Percentiles rank a stretch among this genome's conserved stretches.
Evolutionary conservation across 257 asterid species (phyloP).

Genomic region (Verbena officinalis): DNA sequence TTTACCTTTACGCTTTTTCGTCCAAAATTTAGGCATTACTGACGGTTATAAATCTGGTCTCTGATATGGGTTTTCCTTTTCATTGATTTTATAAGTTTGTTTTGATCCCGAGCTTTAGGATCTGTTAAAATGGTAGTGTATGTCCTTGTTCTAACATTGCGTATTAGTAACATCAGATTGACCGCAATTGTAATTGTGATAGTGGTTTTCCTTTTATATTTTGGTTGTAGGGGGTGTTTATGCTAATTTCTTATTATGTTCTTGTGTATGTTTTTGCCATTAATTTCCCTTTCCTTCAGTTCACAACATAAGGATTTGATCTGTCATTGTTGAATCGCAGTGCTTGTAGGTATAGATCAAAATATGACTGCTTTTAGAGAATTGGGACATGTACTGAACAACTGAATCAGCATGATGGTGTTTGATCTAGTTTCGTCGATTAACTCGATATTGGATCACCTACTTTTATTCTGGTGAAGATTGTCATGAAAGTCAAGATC

Average conservation of each 20-base stretch:
- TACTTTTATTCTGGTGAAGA: no score
- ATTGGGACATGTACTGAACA: no score
- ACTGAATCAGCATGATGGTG: no score
- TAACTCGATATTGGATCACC: no score
- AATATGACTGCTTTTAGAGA: neutral
- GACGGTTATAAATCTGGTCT: constrained; percentile 11
- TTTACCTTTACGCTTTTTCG: neutral
- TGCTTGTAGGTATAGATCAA: neutral
- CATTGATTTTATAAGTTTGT: neutral
- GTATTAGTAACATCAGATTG: neutral
- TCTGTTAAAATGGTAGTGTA: constrained; percentile 18
- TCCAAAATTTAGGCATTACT: constrained; percentile 21
- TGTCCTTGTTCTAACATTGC: no score
- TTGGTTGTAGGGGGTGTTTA: constrained; percentile 17
- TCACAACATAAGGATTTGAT: neutral
- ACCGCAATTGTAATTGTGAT: neutral
- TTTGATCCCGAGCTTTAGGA: constrained; percentile 12
- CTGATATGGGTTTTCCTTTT: no score
- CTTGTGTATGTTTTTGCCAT: neutral
- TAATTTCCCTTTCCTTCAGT: neutral
- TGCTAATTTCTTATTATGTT: neutral
- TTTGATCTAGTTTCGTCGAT: constrained; percentile 2
- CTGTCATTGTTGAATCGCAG: constrained; percentile 9
- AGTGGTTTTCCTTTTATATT: neutral
- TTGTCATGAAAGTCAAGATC: no score